Percentiles rank a stretch among this genome's conserved stretches.
Evolutionary conservation across 2,329 filamentous ascomycete species (phyloP).

Genomic region (Colletotrichum sp.): DNA sequence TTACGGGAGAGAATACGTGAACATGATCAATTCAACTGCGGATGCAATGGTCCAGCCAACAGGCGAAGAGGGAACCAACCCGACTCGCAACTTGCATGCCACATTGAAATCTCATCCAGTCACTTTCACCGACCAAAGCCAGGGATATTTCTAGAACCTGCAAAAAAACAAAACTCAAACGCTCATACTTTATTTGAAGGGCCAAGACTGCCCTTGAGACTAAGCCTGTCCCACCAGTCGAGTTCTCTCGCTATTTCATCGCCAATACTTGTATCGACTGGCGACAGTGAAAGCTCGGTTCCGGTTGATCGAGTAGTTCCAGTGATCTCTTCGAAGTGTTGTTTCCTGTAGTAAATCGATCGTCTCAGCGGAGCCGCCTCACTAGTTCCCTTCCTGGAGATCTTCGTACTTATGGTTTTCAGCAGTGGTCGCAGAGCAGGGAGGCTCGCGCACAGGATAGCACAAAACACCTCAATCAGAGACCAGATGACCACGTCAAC

Average conservation of each 20-base stretch:
- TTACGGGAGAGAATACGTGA: not conserved
- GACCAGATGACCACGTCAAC: slow-evolving; percentile 36
- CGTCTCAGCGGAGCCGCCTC: not conserved
- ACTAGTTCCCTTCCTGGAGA: not conserved
- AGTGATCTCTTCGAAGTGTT: not conserved
- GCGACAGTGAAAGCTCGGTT: not conserved
- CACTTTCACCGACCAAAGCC: not conserved
- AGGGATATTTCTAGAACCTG: not conserved
- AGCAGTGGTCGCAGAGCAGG: slow-evolving; percentile 40
- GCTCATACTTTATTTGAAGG: not conserved
- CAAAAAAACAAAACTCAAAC: not conserved
- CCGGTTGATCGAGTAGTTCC: slow-evolving; percentile 7
- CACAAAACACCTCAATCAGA: slow-evolving; percentile 33
- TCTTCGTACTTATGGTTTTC: slow-evolving; percentile 22
- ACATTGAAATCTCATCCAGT: not conserved
- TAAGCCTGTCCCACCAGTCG: not conserved
- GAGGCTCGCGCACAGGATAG: slow-evolving; percentile 47
- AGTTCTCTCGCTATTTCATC: not conserved
- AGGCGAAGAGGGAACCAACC: not conserved
- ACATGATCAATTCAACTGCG: not conserved
- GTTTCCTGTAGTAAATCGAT: not conserved
- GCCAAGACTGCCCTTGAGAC: not conserved
- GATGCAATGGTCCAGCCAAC: not conserved
- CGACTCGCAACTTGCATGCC: not conserved
- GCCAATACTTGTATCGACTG: not conserved